Base-by-base conservation (phyloP, 345 rosid species). In the Arabis hirsuta region DNA sequence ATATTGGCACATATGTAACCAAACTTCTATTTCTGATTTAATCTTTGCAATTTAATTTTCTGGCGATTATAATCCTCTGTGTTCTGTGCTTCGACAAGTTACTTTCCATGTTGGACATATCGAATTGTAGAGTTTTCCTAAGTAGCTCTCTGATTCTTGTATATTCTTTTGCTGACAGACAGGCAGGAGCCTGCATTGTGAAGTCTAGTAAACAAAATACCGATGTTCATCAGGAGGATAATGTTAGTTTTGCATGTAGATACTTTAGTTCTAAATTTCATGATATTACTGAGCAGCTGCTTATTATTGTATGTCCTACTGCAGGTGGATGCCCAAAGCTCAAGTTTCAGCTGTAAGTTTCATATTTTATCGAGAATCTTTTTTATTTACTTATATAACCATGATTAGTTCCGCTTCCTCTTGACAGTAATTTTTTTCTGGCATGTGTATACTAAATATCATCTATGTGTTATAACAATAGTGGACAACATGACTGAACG, bases 321-420 rank as follows among this genome's bases (percentile, higher is more conserved):
- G 82, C 89, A 89, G 96, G 84, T 71, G 67, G 79, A 74, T 79
- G 79, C 74, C 75, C 83, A 60, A 68, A 79, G 58, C 58, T 76
- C 85, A 60, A 74, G 65, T 65, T 73, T 76, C 65, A 73, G 53
- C 59, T 52, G 90, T 82, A 83, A 86, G 90, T 84, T 78, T 51
- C 62, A 20, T 34, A 6, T 22, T 62, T 51, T 29, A 53, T 43
- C 31, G 31, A 51, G 22, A 13, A 53, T 0, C 3, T 10, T 20
- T 32, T 45, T 3, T 26, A 27, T 26, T 26, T 1, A 12, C 0
- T 29, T 62, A 12, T 0, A 5, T 6, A 43, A 55, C 45, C 39
- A 52, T 38, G 42, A 64, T 56, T 39, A 8, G n/a, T 56, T 64
- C 65, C 13, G 51, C 65, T 45, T 20, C 22, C 50, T 55, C 38